These are phyloP conservation scores for Santalum album DNA, from an alignment of 164 flowering plant species.

Conservation along the genomic window DNA sequence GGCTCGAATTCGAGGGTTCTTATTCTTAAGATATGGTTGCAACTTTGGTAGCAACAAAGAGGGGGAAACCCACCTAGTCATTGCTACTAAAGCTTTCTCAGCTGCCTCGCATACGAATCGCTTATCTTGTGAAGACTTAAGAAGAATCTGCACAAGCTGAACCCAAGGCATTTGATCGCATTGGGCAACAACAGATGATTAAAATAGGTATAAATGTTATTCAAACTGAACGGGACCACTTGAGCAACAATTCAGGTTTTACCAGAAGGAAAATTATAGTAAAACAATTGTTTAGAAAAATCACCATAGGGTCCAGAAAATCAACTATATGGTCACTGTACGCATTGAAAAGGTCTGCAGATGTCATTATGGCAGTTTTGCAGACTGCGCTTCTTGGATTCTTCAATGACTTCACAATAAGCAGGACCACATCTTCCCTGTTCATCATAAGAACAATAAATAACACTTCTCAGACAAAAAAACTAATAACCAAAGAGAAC, in stretches of 20 bases:
- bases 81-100: conserved; percentile 61
- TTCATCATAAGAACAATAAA: not conserved
- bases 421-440: conserved; percentile 61
- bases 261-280: not conserved
- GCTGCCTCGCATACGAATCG: conserved; percentile 96
- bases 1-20: conserved; percentile 83
- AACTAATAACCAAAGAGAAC: not conserved
- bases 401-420: conserved; percentile 72
- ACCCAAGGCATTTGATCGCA: conserved; percentile 7
- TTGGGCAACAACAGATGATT: too few species aligned
- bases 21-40: conserved; percentile 65
- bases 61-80: conserved; percentile 74
- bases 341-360: conserved; percentile 65
- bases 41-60: conserved; percentile 57
- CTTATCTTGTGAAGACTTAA: conserved; percentile 93
- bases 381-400: conserved; percentile 96
- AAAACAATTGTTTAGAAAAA: too few species aligned
- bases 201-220: not conserved
- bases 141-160: conserved; percentile 87
- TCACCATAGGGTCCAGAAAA: conserved; percentile 71
- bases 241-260: not conserved
- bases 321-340: conserved; percentile 64
- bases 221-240: too few species aligned
- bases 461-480: conserved; percentile 1
- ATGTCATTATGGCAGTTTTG: conserved; percentile 88